Conservation (phyloP, 331 rosid genomes). For the Malus hybrid region DNA sequence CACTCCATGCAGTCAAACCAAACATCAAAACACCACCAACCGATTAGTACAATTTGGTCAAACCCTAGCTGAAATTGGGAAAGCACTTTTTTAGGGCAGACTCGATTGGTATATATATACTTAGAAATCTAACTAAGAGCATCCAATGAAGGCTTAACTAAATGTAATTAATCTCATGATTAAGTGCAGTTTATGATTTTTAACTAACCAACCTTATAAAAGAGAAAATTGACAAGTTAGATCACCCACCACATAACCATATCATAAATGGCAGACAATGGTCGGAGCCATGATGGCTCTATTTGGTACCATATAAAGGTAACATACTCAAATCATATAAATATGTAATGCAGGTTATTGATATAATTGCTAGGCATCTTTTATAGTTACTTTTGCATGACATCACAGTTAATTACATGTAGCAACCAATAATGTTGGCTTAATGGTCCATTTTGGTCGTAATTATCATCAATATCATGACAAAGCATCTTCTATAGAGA, state of each 20-base stretch:
- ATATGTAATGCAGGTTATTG: background rate
- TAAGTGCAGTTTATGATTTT: background rate
- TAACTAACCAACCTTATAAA: background rate
- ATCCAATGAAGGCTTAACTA: conserved; percentile 14
- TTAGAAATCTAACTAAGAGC: background rate
- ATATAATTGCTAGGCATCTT: background rate
- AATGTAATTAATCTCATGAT: background rate
- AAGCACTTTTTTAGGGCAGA: conserved; percentile 4
- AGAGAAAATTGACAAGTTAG: background rate
- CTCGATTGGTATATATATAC: background rate
- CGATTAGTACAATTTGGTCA: conserved; percentile 22
- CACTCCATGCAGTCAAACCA: conserved; percentile 39
- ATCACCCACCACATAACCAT: background rate
- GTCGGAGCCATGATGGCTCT: conserved; percentile 1
- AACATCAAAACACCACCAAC: conserved; percentile 31
- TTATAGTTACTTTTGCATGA: background rate
- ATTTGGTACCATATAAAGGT: background rate
- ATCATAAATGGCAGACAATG: background rate
- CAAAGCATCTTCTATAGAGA: background rate
- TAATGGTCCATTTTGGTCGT: background rate
- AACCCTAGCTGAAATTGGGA: conserved; percentile 14
- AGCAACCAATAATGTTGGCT: background rate
- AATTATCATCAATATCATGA: background rate
- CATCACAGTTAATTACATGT: background rate
- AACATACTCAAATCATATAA: too few species aligned